Conservation (phyloP, 352 stramenopile genomes). For the Globisporangium recalcitrans region DNA sequence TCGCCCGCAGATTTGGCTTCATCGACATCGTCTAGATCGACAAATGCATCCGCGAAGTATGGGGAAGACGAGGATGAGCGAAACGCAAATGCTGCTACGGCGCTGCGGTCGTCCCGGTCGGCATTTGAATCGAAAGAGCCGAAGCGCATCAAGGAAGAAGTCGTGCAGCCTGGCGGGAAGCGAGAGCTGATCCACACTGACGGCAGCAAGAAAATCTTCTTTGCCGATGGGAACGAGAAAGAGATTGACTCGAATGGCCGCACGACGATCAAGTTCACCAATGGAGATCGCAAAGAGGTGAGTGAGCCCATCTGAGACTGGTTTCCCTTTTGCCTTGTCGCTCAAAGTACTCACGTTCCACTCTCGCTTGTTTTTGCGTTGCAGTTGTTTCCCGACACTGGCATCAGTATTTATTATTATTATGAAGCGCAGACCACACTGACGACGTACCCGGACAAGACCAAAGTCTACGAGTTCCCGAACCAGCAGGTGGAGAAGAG, state of each 20-base stretch:
- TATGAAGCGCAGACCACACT: conserved; percentile 90
- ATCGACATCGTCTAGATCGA: background rate
- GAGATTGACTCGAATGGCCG: conserved; percentile 87
- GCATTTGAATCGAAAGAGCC: background rate
- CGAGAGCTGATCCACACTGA: conserved; percentile 55
- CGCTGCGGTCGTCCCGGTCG: background rate
- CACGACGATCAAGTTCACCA: conserved; percentile 89
- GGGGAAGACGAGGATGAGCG: background rate
- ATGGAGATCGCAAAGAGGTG: conserved; percentile 94
- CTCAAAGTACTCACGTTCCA: conserved; percentile 1
- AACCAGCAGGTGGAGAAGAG: conserved; percentile 94
- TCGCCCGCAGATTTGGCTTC: background rate
- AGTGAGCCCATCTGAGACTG: background rate
- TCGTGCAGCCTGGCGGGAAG: conserved; percentile 55
- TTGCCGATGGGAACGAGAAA: conserved; percentile 92
- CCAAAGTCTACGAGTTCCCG: conserved; percentile 95
- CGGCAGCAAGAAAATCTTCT: conserved; percentile 73
- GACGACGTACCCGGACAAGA: conserved; percentile 90
- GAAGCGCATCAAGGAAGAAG: conserved; percentile 26
- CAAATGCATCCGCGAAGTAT: background rate
- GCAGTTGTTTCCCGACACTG: conserved; percentile 63
- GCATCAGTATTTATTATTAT: conserved; percentile 94
- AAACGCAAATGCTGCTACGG: background rate
- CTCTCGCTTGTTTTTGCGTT: conserved; percentile 5
- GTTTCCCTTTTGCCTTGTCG: background rate